Evolutionary conservation across 805 yeast species (phyloP).

Genomic region (Hanseniaspora taiwanica): DNA sequence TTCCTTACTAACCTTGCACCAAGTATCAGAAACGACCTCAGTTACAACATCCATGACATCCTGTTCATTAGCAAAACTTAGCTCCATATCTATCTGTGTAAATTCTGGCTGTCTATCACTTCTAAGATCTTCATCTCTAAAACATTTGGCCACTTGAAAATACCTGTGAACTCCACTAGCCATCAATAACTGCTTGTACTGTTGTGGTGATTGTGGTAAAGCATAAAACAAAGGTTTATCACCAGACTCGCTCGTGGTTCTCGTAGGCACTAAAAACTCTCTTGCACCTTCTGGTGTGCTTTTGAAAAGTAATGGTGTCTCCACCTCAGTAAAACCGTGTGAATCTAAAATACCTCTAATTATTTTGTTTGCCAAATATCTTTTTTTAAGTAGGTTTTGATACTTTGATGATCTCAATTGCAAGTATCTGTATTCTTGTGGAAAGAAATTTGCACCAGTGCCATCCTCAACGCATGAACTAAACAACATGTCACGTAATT

Average conservation of each 20-base stretch:
- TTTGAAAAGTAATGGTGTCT: constrained; percentile 85
- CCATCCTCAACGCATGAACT: constrained; percentile 27
- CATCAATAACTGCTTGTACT: constrained; percentile 87
- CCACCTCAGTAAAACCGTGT: constrained; percentile 60
- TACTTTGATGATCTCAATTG: constrained; percentile 54
- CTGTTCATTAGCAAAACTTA: constrained; percentile 61
- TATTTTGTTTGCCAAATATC: constrained; percentile 42
- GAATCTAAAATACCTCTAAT: constrained; percentile 31
- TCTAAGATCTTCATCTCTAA: constrained; percentile 90
- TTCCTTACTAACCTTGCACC: constrained; percentile 31
- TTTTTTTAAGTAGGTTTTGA: constrained; percentile 40
- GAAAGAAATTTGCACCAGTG: constrained; percentile 30
- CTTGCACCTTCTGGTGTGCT: constrained; percentile 98
- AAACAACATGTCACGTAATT: constrained; percentile 47
- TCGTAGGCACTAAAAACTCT: constrained; percentile 88
- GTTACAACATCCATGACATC: constrained; percentile 61
- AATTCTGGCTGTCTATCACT: constrained; percentile 96
- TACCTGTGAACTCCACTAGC: constrained; percentile 82
- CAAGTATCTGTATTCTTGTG: constrained; percentile 68
- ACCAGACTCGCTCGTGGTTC: constrained; percentile 30
- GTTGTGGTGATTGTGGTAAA: constrained; percentile 95
- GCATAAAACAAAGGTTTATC: constrained; percentile 49
- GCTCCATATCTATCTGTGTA: constrained; percentile 92
- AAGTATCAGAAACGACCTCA: constrained; percentile 37
- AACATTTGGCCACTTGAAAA: constrained; percentile 87